Evolutionary conservation across 805 yeast genomes (phyloP).

Genomic region (Yarrowia sp.): DNA sequence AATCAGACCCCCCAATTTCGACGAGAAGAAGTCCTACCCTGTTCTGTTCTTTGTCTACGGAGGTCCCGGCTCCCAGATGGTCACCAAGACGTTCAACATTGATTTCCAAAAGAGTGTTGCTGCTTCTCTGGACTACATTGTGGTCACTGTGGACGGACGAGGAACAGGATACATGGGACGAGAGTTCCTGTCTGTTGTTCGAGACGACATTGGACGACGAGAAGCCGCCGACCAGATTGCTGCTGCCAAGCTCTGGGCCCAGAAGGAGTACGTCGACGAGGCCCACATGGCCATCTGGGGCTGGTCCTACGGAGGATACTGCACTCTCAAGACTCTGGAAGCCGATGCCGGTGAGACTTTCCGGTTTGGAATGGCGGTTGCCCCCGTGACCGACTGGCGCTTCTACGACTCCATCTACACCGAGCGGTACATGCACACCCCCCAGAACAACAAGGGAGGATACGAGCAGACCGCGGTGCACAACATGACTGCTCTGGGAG

Average conservation of each 20-base stretch:
- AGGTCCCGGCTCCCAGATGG: slow-evolving; percentile 93
- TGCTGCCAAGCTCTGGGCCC: slow-evolving; percentile 78
- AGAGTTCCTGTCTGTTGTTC: slow-evolving; percentile 75
- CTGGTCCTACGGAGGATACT: slow-evolving; percentile 97
- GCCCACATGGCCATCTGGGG: slow-evolving; percentile 89
- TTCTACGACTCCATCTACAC: slow-evolving; percentile 93
- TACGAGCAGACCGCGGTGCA: slow-evolving; percentile 65
- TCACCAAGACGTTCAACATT: slow-evolving; percentile 64
- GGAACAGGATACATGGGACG: slow-evolving; percentile 94
- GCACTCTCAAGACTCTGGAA: slow-evolving; percentile 89
- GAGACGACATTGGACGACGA: slow-evolving; percentile 79
- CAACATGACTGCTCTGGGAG: slow-evolving; percentile 62
- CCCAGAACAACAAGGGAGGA: slow-evolving; percentile 67
- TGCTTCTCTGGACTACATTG: slow-evolving; percentile 78
- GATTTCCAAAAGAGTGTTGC: slow-evolving; percentile 79
- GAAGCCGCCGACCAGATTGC: slow-evolving; percentile 88
- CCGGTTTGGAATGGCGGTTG: slow-evolving; percentile 92
- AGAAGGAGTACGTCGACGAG: slow-evolving; percentile 68
- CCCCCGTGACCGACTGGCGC: slow-evolving; percentile 96
- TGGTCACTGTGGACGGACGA: slow-evolving; percentile 95
- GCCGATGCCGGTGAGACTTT: slow-evolving; percentile 76
- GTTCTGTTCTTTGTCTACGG: slow-evolving; percentile 90
- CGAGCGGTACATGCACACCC: slow-evolving; percentile 91
- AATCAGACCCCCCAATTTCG: slow-evolving; percentile 77
- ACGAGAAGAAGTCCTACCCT: slow-evolving; percentile 70